Evolutionary conservation across 805 yeast species (phyloP), one percentile per base, ranked within the genome.

Genomic region (Ogataea trehaloabstinens): DNA sequence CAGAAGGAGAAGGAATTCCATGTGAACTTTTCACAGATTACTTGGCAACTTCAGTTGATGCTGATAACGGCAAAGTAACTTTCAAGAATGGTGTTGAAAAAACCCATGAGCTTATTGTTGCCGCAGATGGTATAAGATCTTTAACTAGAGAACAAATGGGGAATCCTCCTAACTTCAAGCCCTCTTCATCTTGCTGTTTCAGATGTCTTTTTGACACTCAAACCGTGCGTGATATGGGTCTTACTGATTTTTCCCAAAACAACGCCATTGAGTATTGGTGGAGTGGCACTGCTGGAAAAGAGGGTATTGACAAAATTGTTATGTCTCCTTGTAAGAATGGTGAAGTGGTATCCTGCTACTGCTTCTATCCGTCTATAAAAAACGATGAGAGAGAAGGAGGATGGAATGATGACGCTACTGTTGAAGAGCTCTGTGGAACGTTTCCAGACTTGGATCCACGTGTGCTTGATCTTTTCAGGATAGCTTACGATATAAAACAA

Each of bases 101-200:
- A 3, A 28, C 35, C 5, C 60, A 42, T 27, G 66, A 60, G 35
- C 49, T 60, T 41, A 41, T 60, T 15, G 47, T 60, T 31, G 63
- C 60, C 22, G 62, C 64, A 13, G 65, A 60, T 35, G 65, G 65
- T 18, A 58, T 59, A 22, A 37, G 64, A 32, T 49, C 60, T 4
- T 33, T 40, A 12, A 48, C 53, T 2, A 45, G 55, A 34, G 51
- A 47, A n/a, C 48, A 47, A 31, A 37, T 53, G 29, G 60, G 60
- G 2, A 41, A 52, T 25, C 33, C 24, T 12, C 50, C 57, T 7
- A 29, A 47, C 24, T 48, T 49, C 34, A 24, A 38, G 7, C 32
- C 43, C 20, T 48, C 55, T 7, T 37, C 49, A n/a, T 53, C 57
- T 7, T 53, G 57, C 32, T 53, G 58, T 30, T 52, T 46, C 34